Base-by-base conservation (phyloP, 768 basidiomycete genomes). In the Thelephora ganbajun region DNA sequence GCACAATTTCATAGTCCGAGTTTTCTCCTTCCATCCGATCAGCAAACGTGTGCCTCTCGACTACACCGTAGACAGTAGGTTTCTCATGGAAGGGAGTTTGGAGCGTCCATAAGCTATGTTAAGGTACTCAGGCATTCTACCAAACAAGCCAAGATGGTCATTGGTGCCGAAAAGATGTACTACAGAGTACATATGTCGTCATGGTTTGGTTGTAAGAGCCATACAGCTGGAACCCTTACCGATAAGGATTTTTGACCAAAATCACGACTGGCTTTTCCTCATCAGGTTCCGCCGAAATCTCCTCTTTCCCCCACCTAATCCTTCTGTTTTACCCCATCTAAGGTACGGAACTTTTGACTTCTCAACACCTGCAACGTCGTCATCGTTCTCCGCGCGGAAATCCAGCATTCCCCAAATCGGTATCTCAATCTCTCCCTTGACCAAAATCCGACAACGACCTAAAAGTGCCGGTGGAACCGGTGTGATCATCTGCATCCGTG, bases 401-500 rank as follows among this genome's bases (percentile, higher is more conserved):
- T 93, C 90, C 44, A 96, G 66, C 80, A 90, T 77, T 0, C 83
- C 90, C 79, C 83, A 84, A 0, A 91, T 67, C 0, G 92, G 92
- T 0, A 96, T 63, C 61, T 93, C 90, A 56, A 92, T 68, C 58
- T 91, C 89, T 6, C 92, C 92, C 61, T 86, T 91, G 42, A 94
- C 78, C 2, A 94, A 56, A 16, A 77, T 66, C 3, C 75, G 64
- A 0, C 51, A 51, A 5, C 59, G 55, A 0, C 57, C 52, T 2
- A 94, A 68, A 0, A 69, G 36, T 0, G 57, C 46, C 0, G 73
- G 63, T 0, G 81, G 77, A 1, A 91, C 51, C 0, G 93, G 89
- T 0, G 92, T 90, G 33, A 96, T 66, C n/a, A 96, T 54, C 33
- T 94, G 90, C 33, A 93, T 63, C 37, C 69, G 63, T 43, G 35